Evolutionary conservation across 768 basidiomycete genomes (phyloP), one percentile per base, ranked within the genome.

Genomic region (Amanita pallidorosea): DNA sequence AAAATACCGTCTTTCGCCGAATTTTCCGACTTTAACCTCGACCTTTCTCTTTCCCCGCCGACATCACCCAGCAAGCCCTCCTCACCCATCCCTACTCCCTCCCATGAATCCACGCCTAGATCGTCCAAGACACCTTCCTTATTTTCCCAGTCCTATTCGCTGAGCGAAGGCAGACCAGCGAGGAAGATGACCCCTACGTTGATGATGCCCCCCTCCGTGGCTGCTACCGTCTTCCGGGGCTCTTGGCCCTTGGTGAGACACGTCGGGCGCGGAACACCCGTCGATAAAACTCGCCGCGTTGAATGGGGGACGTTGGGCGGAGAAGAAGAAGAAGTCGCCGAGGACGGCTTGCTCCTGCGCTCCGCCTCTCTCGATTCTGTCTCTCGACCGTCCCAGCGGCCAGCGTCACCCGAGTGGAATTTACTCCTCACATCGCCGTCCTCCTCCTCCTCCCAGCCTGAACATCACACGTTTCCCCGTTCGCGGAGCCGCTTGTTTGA

Each of bases 261-360:
- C 54, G 68, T 74, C 5, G 74, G 72, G 9, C 65, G 73, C 18
- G 75, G 75, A 1, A 77, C 76, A 1, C 76, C 74, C 1, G 67
- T 75, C 15, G 74, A 76, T 55, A 67, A 61, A 13, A 67, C 59
- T 33, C 62, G 75, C 47, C 60, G 69, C 22, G 62, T 67, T 20
- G 70, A 75, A 57, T 77, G 75, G 76, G 70, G 68, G 23, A 72
- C 66, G 1, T 51, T 66, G 5, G 63, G 62, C 20, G 56, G 53
- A 0, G 72, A 71, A 20, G 67, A 64, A 12, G 67, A 71, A 20
- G 67, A 64, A 12, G 67, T 70, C 5, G 67, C 61, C 23, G 75
- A 77, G 57, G 72, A 77, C 46, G 75, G 75, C 1, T 53, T 73
- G 2, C 61, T 77, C 6, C 71, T 72, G 1, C 66, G 68, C 17